A percentile compares a stretch with the other conserved stretches of the same genome.
These are phyloP conservation scores for Hypoxylon fragiforme DNA, from an alignment of 495 filamentous ascomycete species.

Conservation along the genomic window DNA sequence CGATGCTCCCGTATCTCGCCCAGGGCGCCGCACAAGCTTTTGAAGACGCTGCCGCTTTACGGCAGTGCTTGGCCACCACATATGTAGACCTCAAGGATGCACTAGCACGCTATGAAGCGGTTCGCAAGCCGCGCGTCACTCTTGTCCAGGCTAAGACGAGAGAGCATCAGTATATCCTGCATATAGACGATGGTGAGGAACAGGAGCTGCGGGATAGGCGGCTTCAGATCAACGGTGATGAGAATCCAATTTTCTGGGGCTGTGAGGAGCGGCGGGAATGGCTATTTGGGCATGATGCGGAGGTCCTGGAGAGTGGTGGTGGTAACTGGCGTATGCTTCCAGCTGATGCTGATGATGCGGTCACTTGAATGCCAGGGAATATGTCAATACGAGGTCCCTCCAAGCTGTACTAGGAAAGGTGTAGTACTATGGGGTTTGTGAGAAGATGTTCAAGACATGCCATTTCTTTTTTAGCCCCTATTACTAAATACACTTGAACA, in stretches of 20 bases:
- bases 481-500: too few relatives aligned
- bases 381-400: too few relatives aligned
- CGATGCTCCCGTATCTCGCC: neutral
- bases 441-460: too few relatives aligned
- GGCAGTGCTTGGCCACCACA: constrained; percentile 33
- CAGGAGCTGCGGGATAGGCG: constrained; percentile 27
- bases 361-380: too few relatives aligned
- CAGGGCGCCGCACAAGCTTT: neutral
- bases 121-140: constrained; percentile 10
- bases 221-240: constrained; percentile 17
- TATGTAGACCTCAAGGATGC: constrained; percentile 5
- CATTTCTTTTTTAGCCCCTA: too few relatives aligned
- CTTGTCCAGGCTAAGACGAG: constrained; percentile 32
- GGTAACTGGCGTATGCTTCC: neutral
- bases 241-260: constrained; percentile 27
- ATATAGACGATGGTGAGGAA: constrained; percentile 30
- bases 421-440: too few relatives aligned
- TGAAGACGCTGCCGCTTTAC: neutral
- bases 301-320: constrained; percentile 7
- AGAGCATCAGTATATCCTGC: constrained; percentile 34
- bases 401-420: too few relatives aligned
- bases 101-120: constrained; percentile 10
- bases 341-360: neutral
- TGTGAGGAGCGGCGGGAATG: constrained; percentile 26
- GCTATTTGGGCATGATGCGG: constrained; percentile 29